Evolutionary conservation across 805 yeast genomes (phyloP), one percentile per base, ranked within the genome.

Genomic region (Saturnispora mendoncae): DNA sequence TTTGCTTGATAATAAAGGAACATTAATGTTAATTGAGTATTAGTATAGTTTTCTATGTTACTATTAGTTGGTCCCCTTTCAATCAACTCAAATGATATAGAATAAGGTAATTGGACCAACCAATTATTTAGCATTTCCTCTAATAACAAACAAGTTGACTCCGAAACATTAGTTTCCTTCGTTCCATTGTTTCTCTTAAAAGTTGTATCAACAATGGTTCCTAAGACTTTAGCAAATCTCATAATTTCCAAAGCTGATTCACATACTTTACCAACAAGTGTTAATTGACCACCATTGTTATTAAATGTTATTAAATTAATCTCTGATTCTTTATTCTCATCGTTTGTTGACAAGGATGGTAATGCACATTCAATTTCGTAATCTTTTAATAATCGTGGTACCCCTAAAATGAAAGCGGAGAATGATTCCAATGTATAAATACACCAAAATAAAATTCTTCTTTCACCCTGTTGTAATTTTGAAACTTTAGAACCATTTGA

Each of bases 371-470:
- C 94, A 38, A 86, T 76, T 56, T 84, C 94, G 52, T 74, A 76
- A 55, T 84, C 95, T 52, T 81, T 81, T 21, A 86, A 61, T 36
- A 85, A 61, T 47, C 94, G 66, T 4, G 95, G 95, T 29, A 84
- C 84, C 35, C 96, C 96, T 36, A 86, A 62, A 44, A 78, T 78
- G 45, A 84, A 69, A 3, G 90, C 76, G 20, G 84, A 67, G 54
- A 84, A 84, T 3, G 78, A 70, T 56, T 87, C 96, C 48, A 87
- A 66, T 23, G 78, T 69, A 58, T 84, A 86, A 33, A 80, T 73
- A 47, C 85, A 77, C 96, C 96, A 87, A 51, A 87, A 87, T 30
- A 84, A 60, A 27, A 84, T 72, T 56, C 94, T 73, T 47, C 95
- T 69, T 54, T 84, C 85, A 47, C 88, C 87, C 59, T 82, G 92